Base-by-base conservation (phyloP, 805 yeast species). In the Candida xyloterini region DNA sequence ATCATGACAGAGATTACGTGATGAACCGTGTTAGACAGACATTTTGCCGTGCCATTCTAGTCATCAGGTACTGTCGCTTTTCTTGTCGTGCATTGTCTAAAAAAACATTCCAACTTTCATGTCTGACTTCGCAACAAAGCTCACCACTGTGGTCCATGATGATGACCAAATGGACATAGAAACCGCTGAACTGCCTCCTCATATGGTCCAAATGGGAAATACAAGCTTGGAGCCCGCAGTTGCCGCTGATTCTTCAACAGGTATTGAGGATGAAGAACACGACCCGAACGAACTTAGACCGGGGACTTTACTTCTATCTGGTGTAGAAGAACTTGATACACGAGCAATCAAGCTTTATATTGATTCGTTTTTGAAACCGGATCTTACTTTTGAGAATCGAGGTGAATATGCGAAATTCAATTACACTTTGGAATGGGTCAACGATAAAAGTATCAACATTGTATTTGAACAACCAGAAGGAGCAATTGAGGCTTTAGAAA, bases 241-340 rank as follows among this genome's bases (percentile, higher is more conserved):
- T 13, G 27, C 23, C n/a, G 14, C 18, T 11, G 25, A 5, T 15
- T 15, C 26, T 34, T 15, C 34, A 8, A 28, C 15, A 15, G 21
- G 16, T 23, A n/a, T 15, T n/a, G 52, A 23, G 4, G n/a, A 10
- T 23, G 25, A 23, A 23, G 25, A 45, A 31, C 51, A 43, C 27
- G 48, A 43, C 38, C 48, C 52, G 2, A 47, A 42, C 29, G 59
- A 54, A 11, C 53, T 58, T 42, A 67, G 81, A 33, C 71, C 74
- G 2, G 74, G 72, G 22, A 70, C 81, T 0, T 46, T 82, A 14
- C 67, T 62, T 40, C 46, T 82, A 4, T 56, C 65, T 30, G 90
- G 90, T 15, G 88, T 82, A 3, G 85, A 81, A 45, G 76, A 72
- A 39, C 63, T 82, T 32, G 71, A 81, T 30, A 78, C 85, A 7